Conservation (phyloP, 495 filamentous ascomycete species). For the Bacidia gigantensis region DNA sequence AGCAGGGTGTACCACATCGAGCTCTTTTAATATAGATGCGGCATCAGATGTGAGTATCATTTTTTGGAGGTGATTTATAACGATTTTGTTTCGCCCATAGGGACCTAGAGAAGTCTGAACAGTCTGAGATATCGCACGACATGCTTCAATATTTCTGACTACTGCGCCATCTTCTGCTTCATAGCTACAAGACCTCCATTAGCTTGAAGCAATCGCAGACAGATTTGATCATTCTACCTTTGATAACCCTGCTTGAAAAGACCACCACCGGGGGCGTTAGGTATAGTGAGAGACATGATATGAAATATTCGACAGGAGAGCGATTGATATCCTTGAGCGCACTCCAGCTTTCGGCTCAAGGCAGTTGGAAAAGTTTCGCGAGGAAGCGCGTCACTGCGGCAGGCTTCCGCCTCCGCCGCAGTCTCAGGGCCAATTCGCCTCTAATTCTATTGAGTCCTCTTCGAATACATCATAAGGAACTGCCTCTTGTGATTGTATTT, state of each 20-base stretch:
- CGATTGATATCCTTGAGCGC: neutral
- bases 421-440: too few relatives aligned
- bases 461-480: too few relatives aligned
- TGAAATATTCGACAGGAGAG: neutral
- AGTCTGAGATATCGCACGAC: constrained; percentile 84
- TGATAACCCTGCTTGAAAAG: constrained; percentile 97
- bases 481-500: too few relatives aligned
- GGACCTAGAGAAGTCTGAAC: constrained; percentile 95
- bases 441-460: too few relatives aligned
- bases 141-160: constrained; percentile 96
- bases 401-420: neutral
- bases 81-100: constrained; percentile 98
- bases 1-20: constrained; percentile 97
- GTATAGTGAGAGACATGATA: constrained; percentile 89
- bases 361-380: neutral
- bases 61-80: constrained; percentile 99
- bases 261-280: constrained; percentile 77
- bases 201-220: constrained; percentile 8
- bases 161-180: constrained; percentile 98
- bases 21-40: constrained; percentile 89
- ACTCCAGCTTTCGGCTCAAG: neutral
- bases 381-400: neutral
- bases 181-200: constrained; percentile 45
- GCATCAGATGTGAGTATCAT: constrained; percentile 98
- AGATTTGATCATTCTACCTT: constrained; percentile 48